Conservation (phyloP, 495 filamentous ascomycete genomes). For the Penicillium canariense region DNA sequence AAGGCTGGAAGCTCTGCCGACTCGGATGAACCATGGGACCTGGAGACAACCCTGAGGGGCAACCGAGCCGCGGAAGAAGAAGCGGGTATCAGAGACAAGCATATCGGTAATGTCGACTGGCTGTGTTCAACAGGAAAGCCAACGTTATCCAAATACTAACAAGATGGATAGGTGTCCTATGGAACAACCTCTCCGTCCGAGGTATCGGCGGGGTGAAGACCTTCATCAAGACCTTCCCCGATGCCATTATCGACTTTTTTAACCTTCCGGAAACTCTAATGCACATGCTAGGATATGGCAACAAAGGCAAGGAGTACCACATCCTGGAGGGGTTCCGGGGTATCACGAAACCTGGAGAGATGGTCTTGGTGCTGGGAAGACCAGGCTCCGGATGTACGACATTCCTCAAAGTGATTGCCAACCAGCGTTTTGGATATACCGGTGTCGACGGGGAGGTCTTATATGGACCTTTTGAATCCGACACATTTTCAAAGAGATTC, state of each 20-base stretch:
- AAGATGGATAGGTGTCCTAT: slow-evolving; percentile 59
- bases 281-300: slow-evolving; percentile 56
- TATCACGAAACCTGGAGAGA: slow-evolving; percentile 73
- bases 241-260: slow-evolving; percentile 75
- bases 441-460: slow-evolving; percentile 72
- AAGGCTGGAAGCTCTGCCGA: slow-evolving; percentile 46
- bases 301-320: slow-evolving; percentile 63
- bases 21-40: slow-evolving; percentile 62
- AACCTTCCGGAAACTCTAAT: slow-evolving; percentile 61
- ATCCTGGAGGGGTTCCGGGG: slow-evolving; percentile 56
- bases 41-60: slow-evolving; percentile 68
- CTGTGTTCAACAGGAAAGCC: neutral
- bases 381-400: slow-evolving; percentile 88
- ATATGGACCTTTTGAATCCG: slow-evolving; percentile 69
- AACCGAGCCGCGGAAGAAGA: slow-evolving; percentile 65
- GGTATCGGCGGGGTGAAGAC: slow-evolving; percentile 75
- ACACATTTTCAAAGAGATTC: slow-evolving; percentile 61
- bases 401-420: slow-evolving; percentile 81
- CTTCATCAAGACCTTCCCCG: slow-evolving; percentile 79
- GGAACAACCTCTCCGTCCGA: slow-evolving; percentile 74
- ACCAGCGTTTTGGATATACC: slow-evolving; percentile 78
- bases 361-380: slow-evolving; percentile 84
- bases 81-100: slow-evolving; percentile 76
- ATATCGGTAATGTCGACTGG: slow-evolving; percentile 48
- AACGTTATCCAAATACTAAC: neutral